Evolutionary conservation across 2,329 filamentous ascomycete species (phyloP).

Genomic region (Penicillium olsonii): DNA sequence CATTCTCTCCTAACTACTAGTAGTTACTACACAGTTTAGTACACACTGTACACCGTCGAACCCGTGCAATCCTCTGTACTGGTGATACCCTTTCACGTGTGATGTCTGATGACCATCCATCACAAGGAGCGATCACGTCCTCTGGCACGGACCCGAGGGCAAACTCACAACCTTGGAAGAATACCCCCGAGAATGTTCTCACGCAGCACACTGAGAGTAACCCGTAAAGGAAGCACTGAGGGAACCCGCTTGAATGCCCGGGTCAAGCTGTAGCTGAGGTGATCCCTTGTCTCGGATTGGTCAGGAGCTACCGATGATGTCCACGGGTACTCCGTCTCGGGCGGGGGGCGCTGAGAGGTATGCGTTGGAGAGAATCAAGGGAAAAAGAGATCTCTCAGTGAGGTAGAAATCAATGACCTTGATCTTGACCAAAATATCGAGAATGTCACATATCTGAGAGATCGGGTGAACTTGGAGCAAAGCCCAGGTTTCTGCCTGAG

Average conservation of each 20-base stretch:
- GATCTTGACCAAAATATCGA: neutral
- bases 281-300: constrained; percentile 19
- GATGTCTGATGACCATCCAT: no score
- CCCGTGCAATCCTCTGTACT: no score
- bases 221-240: neutral
- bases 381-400: constrained; percentile 5
- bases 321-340: neutral
- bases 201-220: neutral
- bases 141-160: no score
- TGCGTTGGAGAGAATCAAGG: constrained; percentile 1
- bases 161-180: no score
- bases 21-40: no score
- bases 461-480: no score
- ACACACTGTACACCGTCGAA: no score
- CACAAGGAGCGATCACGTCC: no score
- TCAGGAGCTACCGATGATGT: constrained; percentile 16
- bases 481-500: neutral
- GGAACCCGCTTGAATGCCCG: neutral
- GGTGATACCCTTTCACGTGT: no score
- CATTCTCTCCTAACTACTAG: no score
- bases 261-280: constrained; percentile 3
- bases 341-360: neutral
- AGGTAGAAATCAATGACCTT: no score
- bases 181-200: no score
- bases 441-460: neutral